A percentile compares a stretch with the other conserved stretches of the same genome.
Evolutionary conservation across 2,329 filamentous ascomycete species (phyloP).

Genomic region (Verticillium klebahnii): DNA sequence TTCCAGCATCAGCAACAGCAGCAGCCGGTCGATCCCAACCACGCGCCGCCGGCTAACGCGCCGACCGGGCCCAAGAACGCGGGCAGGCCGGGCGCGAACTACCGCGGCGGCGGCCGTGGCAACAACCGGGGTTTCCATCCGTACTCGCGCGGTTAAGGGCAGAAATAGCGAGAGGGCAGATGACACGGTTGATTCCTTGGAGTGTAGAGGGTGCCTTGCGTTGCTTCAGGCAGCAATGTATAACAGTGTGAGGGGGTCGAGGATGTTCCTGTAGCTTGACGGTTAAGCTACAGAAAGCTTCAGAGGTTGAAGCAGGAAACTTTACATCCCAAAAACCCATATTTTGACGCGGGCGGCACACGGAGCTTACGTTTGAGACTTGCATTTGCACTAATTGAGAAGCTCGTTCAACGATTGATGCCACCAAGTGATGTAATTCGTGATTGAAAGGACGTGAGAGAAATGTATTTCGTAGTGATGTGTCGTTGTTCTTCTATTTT

Average conservation of each 20-base stretch:
- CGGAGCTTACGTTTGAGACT: neutral
- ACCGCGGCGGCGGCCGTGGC: conserved; percentile 81
- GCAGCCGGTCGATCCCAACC: conserved; percentile 30
- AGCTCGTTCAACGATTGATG: neutral
- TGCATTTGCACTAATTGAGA: neutral
- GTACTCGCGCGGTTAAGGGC: conserved; percentile 41
- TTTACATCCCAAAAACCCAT: too few species aligned
- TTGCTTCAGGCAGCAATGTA: neutral
- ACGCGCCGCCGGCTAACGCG: conserved; percentile 53
- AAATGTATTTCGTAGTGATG: neutral
- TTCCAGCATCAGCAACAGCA: conserved; percentile 23
- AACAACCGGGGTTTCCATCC: conserved; percentile 75
- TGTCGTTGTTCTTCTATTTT: neutral
- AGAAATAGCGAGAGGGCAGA: neutral
- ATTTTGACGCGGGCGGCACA: neutral
- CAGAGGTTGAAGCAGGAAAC: neutral
- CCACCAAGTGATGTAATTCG: neutral
- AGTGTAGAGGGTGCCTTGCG: neutral
- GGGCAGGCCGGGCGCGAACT: conserved; percentile 85
- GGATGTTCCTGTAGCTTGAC: neutral
- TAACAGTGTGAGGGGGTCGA: neutral
- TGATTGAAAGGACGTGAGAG: neutral
- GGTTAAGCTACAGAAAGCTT: neutral
- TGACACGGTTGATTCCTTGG: neutral
- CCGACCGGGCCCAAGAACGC: conserved; percentile 96